phyloP scores from a whole-genome alignment of 192 early-diverging fungal genomes.

The Umbelopsis vinacea region DNA sequence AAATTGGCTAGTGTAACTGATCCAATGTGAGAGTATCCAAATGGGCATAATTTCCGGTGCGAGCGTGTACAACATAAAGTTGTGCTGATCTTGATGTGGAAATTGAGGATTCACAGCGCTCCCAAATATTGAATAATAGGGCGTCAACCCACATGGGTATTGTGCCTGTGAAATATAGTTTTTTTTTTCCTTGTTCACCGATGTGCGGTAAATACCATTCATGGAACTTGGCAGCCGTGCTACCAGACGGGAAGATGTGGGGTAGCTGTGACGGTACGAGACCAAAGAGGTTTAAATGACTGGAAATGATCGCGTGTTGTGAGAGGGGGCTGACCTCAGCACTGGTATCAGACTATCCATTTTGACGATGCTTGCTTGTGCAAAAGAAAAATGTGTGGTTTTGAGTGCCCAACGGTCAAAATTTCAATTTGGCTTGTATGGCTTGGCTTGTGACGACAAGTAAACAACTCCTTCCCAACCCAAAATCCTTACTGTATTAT shows the following conservation, averaged over 20 bases:
- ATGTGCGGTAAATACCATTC: too few relatives aligned
- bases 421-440: background rate
- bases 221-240: too few relatives aligned
- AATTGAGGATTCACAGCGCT: background rate
- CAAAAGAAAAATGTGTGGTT: background rate
- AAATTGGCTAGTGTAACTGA: background rate
- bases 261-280: too few relatives aligned
- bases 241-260: too few relatives aligned
- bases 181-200: too few relatives aligned
- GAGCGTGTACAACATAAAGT: background rate
- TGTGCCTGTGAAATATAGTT: background rate
- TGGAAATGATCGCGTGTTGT: too few relatives aligned
- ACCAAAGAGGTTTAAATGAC: too few relatives aligned
- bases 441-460: background rate
- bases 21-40: slow-evolving; percentile 1
- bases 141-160: background rate
- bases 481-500: background rate
- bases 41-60: slow-evolving; percentile 3
- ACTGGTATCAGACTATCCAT: too few relatives aligned
- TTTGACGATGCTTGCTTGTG: background rate
- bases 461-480: background rate
- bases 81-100: background rate
- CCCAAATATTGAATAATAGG: background rate
- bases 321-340: too few relatives aligned
- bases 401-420: background rate